Base-by-base conservation (phyloP, 768 basidiomycete genomes). In the Phanerodontia chrysosporium region DNA sequence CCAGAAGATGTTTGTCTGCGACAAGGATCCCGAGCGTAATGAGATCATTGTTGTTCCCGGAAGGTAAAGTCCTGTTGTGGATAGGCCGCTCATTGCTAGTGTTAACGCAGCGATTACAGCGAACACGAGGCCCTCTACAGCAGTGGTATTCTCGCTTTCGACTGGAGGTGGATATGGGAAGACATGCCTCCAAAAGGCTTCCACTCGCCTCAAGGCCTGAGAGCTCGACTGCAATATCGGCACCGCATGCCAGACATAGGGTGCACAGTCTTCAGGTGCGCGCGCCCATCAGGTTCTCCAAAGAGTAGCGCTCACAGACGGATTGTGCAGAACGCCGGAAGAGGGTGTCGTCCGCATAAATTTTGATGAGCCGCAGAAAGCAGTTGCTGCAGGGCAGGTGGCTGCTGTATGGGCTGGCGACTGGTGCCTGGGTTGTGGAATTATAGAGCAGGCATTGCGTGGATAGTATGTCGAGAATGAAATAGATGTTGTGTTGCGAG, bases 341-440 rank as follows among this genome's bases (percentile, higher is more conserved):
- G 61, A 62, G 28, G 64, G 57, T 49, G 70, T 64, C 13, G 68
- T 76, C 28, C 64, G 82, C 5, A 77, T 92, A 45, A 65, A 71
- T 0, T 87, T 90, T 62, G 76, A 80, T 39, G 71, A 79, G 35
- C 83, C 87, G 0, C 77, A 89, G 51, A 80, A 82, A 44, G 87
- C 84, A 6, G 84, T 94, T 16, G 79, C 91, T 0, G 82, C 85
- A 0, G 95, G 95, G 1, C 95, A 98, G 72, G 82, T 90, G 28
- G 87, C 86, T 6, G 85, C 82, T 0, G 63, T 96, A 1, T 97
- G 86, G 71, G 79, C 84, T 57, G 84, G 77, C 1, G 79, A 85
- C 46, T 88, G 87, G 85, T 95, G 92, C 71, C 76, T 96, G 29
- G 95, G 95, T 2, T 89, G 88, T 66, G 95, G 92, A 30, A 72